Percentiles rank a stretch among this genome's conserved stretches.
phyloP scores from a whole-genome alignment of 495 filamentous ascomycete species.

The Recurvomyces mirabilis region DNA sequence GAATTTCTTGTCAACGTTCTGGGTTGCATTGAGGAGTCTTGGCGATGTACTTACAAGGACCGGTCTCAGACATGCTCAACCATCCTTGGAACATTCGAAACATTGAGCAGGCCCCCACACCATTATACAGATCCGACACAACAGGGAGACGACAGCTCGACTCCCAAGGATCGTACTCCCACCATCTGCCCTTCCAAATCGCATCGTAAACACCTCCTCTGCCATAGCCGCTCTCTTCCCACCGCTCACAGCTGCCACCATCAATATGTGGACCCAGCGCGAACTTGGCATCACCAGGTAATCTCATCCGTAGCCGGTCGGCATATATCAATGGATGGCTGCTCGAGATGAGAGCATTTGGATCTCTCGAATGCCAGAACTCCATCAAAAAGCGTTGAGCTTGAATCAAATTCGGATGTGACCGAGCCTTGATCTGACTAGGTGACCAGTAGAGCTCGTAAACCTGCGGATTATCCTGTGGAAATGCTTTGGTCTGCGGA shows the following conservation, averaged over 20 bases:
- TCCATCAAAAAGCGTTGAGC: constrained; percentile 63
- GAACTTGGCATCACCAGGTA: constrained; percentile 66
- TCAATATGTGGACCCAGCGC: constrained; percentile 80
- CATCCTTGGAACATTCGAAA: constrained; percentile 84
- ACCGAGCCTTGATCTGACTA: constrained; percentile 60
- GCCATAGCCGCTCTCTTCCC: constrained; percentile 73
- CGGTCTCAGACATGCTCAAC: constrained; percentile 64
- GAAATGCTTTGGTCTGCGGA: constrained; percentile 38
- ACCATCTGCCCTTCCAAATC: constrained; percentile 68
- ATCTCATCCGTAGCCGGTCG: constrained; percentile 70
- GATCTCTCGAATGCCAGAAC: constrained; percentile 59
- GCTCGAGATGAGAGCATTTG: constrained; percentile 46
- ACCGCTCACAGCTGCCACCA: constrained; percentile 73
- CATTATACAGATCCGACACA: constrained; percentile 67
- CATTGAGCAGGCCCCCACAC: constrained; percentile 71
- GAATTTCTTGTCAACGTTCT: too few relatives aligned
- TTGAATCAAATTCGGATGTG: constrained; percentile 57
- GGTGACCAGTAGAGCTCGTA: constrained; percentile 86
- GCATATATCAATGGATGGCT: constrained; percentile 60
- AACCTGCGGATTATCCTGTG: constrained; percentile 56
- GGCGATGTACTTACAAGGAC: too few relatives aligned
- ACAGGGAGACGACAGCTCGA: constrained; percentile 55
- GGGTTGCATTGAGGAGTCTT: too few relatives aligned
- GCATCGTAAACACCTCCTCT: constrained; percentile 55
- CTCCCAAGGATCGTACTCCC: constrained; percentile 73